Evolutionary conservation across 2,329 filamentous ascomycete genomes (phyloP), one percentile per base, ranked within the genome.

Genomic region (Hawksworthiomyces lignivorus): DNA sequence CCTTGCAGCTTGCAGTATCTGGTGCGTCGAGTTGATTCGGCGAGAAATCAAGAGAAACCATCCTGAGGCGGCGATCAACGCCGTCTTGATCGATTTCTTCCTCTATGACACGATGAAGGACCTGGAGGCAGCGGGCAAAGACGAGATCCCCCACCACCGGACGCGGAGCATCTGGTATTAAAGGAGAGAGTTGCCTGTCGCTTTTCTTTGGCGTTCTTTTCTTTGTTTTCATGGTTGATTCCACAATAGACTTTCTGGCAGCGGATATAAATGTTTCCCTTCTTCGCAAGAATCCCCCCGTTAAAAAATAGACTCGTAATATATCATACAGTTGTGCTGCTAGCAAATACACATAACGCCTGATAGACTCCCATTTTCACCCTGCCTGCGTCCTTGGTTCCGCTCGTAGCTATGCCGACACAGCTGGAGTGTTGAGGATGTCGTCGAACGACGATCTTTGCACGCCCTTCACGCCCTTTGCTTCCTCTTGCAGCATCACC

Each of bases 151-250:
- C 5, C 88, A 95, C 63, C 89, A 96, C 63, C 74, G 89, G 49
- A 95, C 89, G 32, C 77, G 89, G 58, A 94, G 87, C 56, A 95
- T 96, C 48, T 96, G 89, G 89, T 96, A 96, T 62, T 96, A 63
- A 61, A 11, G 8, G n/a, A n/a, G n/a, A n/a, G n/a, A n/a, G n/a
- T n/a, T n/a, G n/a, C n/a, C 4, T n/a, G n/a, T 24, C 4, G 12
- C 5, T 8, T 35, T 28, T 10, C 11, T 29, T 15, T 34, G n/a
- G 15, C n/a, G 19, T 18, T 31, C 11, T 38, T 11, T 32, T 18
- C 33, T 24, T 28, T n/a, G n/a, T n/a, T n/a, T n/a, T n/a, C n/a
- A n/a, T n/a, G n/a, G n/a, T n/a, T 33, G 33, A 42, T 42, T 36
- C 39, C 39, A 33, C n/a, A 27, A 39, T 26, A 21, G 14, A 31